Conservation (phyloP, 768 basidiomycete species). For the Podaxis mareebaensis region DNA sequence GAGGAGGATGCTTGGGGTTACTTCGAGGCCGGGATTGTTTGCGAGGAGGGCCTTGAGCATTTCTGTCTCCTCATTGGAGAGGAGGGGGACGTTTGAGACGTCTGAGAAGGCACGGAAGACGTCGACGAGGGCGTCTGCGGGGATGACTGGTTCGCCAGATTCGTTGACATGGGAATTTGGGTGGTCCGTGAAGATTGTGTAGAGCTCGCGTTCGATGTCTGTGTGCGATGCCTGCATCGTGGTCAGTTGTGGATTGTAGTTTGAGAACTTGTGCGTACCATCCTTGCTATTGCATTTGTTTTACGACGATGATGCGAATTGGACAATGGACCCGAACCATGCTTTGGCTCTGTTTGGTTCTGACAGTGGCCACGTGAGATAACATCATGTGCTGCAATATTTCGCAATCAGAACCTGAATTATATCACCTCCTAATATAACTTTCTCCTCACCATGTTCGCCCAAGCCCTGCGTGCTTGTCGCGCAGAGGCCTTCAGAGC, state of each 20-base stretch:
- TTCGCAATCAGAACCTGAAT: too few relatives aligned
- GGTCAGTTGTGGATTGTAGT: not conserved
- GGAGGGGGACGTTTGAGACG: constrained; percentile 56
- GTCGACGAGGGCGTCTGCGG: constrained; percentile 69
- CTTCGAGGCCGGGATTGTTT: constrained; percentile 61
- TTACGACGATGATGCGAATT: not conserved
- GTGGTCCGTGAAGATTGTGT: constrained; percentile 67
- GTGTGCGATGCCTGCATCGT: constrained; percentile 19
- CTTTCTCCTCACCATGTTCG: not conserved
- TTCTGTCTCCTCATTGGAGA: constrained; percentile 61
- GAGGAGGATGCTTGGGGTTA: constrained; percentile 67
- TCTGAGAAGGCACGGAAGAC: constrained; percentile 66
- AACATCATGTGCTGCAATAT: too few relatives aligned
- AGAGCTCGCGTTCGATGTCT: constrained; percentile 69
- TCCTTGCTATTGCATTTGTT: not conserved
- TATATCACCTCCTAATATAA: too few relatives aligned
- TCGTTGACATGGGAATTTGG: constrained; percentile 59
- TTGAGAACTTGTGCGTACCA: not conserved
- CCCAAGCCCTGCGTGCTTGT: not conserved
- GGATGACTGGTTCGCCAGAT: constrained; percentile 62
- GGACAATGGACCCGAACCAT: not conserved
- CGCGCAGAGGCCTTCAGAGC: not conserved
- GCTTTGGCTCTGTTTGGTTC: not conserved
- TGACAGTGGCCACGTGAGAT: not conserved
- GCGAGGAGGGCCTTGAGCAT: constrained; percentile 59